Percentiles rank a stretch among this genome's conserved stretches.
phyloP scores from a whole-genome alignment of 2,329 filamentous ascomycete genomes.

The Phialophora chinensis region DNA sequence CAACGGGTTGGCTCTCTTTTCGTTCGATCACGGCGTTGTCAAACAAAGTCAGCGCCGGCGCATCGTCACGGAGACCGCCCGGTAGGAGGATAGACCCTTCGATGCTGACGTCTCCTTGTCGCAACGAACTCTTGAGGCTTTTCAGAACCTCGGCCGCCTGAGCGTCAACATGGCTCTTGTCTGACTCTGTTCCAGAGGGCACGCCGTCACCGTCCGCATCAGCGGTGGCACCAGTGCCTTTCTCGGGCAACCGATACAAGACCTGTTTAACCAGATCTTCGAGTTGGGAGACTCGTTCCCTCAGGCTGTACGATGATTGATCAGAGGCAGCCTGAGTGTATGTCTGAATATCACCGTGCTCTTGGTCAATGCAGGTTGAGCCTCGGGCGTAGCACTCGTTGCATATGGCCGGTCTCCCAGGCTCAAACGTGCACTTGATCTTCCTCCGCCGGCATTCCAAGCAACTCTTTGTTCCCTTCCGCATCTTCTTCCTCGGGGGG shows the following conservation, averaged over 20 bases:
- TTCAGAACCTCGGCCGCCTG: conserved; percentile 41
- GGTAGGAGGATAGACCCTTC: conserved; percentile 37
- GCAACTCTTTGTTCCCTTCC: conserved; percentile 53
- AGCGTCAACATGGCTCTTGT: conserved; percentile 37
- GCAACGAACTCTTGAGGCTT: conserved; percentile 37
- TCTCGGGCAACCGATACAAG: conserved; percentile 43
- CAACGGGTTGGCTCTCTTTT: conserved; percentile 41
- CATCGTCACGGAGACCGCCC: conserved; percentile 43
- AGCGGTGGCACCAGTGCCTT: conserved; percentile 16
- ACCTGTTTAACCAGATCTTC: conserved; percentile 47
- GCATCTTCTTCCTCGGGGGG: conserved; percentile 51
- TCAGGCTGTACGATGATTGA: conserved; percentile 45
- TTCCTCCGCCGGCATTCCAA: conserved; percentile 52
- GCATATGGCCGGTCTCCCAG: conserved; percentile 45
- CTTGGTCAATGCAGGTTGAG: conserved; percentile 49
- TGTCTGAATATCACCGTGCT: conserved; percentile 43
- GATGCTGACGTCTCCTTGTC: conserved; percentile 18
- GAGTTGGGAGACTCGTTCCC: conserved; percentile 48
- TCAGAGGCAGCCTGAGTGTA: conserved; percentile 37
- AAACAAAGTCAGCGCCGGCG: conserved; percentile 48
- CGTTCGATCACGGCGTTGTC: conserved; percentile 47
- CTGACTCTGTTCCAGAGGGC: conserved; percentile 10
- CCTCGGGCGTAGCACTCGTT: conserved; percentile 51
- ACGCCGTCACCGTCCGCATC: not conserved
- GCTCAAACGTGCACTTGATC: conserved; percentile 50